Base-by-base conservation (phyloP, 176 grass and related monocot genomes). In the Eragrostis curvula region DNA sequence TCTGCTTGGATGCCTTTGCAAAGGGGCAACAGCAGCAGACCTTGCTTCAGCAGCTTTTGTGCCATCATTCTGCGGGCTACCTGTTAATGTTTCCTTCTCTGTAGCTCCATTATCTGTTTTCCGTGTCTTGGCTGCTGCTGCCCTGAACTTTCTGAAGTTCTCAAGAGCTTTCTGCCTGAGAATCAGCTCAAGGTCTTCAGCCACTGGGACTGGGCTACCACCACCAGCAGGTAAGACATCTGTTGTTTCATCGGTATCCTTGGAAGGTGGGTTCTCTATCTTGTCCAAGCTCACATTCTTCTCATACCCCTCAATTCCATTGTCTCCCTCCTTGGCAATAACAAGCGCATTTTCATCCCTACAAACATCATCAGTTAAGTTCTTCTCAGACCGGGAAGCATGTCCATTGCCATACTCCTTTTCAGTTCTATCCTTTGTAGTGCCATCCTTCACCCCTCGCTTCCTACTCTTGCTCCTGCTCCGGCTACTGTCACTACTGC, bases 121-220 rank as follows among this genome's bases (percentile, higher is more conserved):
- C 51, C 29, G 77, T 85, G 39, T 44, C 15, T 77, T 79, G 51
- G 59, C 13, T 0, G 57, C 66, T 7, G 81, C 59, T 68, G 79
- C 81, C 49, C 87, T 90, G 71, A 96, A 93, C 53, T 94, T 99
- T 20, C 67, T 90, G 73, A 99, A 95, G 61, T 99, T 99, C 68
- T 87, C 91, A 23, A 99, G 89, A 68, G 96, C 96, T 72, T 94
- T 96, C 74, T 96, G 85, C 73, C 96, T 88, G 66, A 99, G 84
- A 74, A 90, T 81, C 63, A 95, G 59, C 84, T 99, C 96, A n/a
- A 90, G 70, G 80, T 91, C 91, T 77, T 90, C 77, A 24, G 80
- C 79, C 14, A 66, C 84, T 21, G 32, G 32, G 32, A 36, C 32
- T 36, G 78, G 75, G 74, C 71, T 87, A 72, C 74, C 65, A 18